Conservation (phyloP, 208 protist species). For the Leishmania braziliensis region DNA sequence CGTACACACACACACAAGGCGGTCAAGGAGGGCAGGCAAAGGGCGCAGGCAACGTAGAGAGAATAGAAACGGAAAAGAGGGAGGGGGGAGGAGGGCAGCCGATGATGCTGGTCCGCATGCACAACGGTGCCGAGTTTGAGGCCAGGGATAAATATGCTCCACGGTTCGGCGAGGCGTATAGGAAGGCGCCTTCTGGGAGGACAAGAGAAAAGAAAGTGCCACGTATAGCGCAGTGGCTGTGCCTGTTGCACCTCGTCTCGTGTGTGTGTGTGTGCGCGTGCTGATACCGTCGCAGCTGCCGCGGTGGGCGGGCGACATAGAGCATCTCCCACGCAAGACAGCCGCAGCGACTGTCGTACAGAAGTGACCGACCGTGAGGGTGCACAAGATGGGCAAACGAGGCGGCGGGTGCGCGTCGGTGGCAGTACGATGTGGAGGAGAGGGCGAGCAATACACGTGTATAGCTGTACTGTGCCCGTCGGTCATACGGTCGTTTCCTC, state of each 20-base stretch:
- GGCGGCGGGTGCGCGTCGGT: background rate
- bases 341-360: background rate
- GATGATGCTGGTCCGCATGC: background rate
- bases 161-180: background rate
- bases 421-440: background rate
- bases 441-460: background rate
- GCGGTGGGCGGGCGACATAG: background rate
- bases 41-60: background rate
- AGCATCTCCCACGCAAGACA: background rate
- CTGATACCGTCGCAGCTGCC: background rate
- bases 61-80: background rate
- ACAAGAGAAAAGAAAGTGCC: background rate
- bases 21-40: background rate
- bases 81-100: background rate
- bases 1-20: too few relatives aligned
- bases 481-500: background rate
- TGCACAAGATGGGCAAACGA: background rate
- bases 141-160: background rate
- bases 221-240: background rate
- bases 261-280: background rate
- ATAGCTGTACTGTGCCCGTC: background rate
- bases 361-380: too few relatives aligned
- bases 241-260: background rate
- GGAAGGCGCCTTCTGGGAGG: background rate
- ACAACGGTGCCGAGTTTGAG: background rate